Base-by-base conservation (phyloP, 306 rosid genomes). In the Dryas alaskensis region DNA sequence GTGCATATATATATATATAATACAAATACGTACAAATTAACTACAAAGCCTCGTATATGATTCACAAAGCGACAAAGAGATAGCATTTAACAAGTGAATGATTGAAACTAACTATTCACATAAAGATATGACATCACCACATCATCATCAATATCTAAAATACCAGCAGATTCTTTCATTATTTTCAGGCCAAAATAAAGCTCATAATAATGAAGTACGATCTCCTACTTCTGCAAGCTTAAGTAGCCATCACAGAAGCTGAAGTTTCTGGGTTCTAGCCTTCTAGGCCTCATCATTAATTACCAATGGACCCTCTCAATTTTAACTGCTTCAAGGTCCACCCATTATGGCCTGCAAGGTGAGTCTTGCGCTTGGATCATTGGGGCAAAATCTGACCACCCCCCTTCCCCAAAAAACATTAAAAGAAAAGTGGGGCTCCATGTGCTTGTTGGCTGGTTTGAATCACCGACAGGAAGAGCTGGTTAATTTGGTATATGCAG, bases 41-140 rank as follows among this genome's bases (percentile, higher is more conserved):
- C 22, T 22, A 22, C 22, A 22, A 22, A 22, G 37, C 37, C 37
- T 31, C 37, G 37, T 31, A 60, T 27, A 13, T 60, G 17, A 37
- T 39, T 60, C 66, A 61, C 22, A 7, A 62, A 48, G 58, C 65
- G 76, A 81, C 53, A 62, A 63, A 50, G 74, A 65, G 44, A 76
- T 31, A 0, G 70, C 80, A 71, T 66, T 66, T 72, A 61, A 40
- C 61, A 65, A 68, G 54, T 73, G 61, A 79, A 73, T 82, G 84
- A 84, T 70, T 70, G 67, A 74, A 54, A 51, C 60, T 46, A 46
- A 76, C 87, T 85, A 70, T 87, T 87, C 54, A 62, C 77, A 64
- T 74, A 81, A 80, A 70, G 40, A 68, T 16, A 51, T 87, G 87
- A 81, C 80, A 70, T 85, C 84, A 83, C 76, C 37, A 62, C 50